phyloP scores from a whole-genome alignment of 768 basidiomycete genomes.

The Bullera alba region DNA sequence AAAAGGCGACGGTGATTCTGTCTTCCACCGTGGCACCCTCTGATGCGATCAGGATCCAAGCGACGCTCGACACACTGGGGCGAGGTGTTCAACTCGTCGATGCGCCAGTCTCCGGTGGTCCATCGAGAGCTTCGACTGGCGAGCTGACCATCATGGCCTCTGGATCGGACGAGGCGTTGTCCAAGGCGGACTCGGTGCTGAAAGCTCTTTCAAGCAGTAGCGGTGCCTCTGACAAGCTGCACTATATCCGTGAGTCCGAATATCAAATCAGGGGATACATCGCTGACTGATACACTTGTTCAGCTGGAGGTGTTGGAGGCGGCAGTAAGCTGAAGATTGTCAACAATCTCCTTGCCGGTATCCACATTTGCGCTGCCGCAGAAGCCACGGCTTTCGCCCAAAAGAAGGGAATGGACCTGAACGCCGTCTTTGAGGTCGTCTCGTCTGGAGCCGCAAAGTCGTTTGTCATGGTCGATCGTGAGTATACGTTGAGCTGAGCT shows the following conservation, averaged over 20 bases:
- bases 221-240: constrained; percentile 18
- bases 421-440: constrained; percentile 29
- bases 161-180: constrained; percentile 15
- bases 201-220: constrained; percentile 15
- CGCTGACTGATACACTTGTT: neutral
- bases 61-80: constrained; percentile 7
- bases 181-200: constrained; percentile 16
- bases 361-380: constrained; percentile 29
- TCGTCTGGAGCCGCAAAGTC: constrained; percentile 24
- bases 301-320: constrained; percentile 34
- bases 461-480: constrained; percentile 33
- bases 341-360: constrained; percentile 31
- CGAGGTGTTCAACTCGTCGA: constrained; percentile 27
- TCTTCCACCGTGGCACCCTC: constrained; percentile 34
- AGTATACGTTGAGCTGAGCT: constrained; percentile 3
- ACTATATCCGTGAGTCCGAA: constrained; percentile 27
- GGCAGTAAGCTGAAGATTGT: constrained; percentile 32
- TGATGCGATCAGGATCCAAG: constrained; percentile 17
- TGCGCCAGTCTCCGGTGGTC: constrained; percentile 38
- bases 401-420: constrained; percentile 32
- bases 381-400: constrained; percentile 33
- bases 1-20: constrained; percentile 23
- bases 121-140: constrained; percentile 20
- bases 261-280: neutral
- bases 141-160: constrained; percentile 38